A percentile compares a stretch with the other conserved stretches of the same genome.
Evolutionary conservation across 345 rosid genomes (phyloP).

Genomic region (Cochlearia excelsa): DNA sequence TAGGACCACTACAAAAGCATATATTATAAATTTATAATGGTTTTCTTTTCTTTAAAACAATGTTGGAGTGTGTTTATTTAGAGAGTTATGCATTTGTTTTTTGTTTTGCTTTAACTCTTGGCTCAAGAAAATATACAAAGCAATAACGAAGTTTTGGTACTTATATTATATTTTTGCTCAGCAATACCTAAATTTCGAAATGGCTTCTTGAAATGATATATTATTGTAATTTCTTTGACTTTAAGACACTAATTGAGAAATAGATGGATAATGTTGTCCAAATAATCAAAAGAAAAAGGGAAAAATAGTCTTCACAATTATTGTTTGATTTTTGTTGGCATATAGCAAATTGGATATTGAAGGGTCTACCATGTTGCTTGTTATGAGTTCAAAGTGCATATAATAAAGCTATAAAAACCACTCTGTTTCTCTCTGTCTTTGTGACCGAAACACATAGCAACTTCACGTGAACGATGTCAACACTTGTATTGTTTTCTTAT

Average conservation of each 20-base stretch:
- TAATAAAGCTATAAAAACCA: slow-evolving; percentile 35
- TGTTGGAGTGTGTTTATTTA: slow-evolving; percentile 1
- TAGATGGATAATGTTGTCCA: not conserved
- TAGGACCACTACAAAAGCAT: slow-evolving; percentile 23
- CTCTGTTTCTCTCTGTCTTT: slow-evolving; percentile 40
- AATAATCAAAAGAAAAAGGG: slow-evolving; percentile 10
- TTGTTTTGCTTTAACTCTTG: slow-evolving; percentile 23
- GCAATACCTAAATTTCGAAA: slow-evolving; percentile 2
- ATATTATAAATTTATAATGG: slow-evolving; percentile 2
- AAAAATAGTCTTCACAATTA: slow-evolving; percentile 3
- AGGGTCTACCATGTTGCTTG: slow-evolving; percentile 41
- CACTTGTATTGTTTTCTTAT: slow-evolving; percentile 30
- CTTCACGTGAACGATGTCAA: slow-evolving; percentile 38
- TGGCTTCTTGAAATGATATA: not conserved
- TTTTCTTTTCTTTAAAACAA: not conserved
- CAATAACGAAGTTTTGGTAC: slow-evolving; percentile 3
- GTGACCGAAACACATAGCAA: slow-evolving; percentile 27
- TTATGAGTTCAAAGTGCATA: slow-evolving; percentile 33
- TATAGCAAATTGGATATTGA: slow-evolving; percentile 24
- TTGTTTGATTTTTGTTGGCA: slow-evolving; percentile 2
- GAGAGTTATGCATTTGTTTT: slow-evolving; percentile 8
- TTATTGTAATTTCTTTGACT: too few species aligned
- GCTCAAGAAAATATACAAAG: slow-evolving; percentile 27
- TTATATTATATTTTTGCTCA: not conserved
- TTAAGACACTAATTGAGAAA: too few species aligned